Base-by-base conservation (phyloP, 2,329 filamentous ascomycete genomes). In the Ascomycota sp. region DNA sequence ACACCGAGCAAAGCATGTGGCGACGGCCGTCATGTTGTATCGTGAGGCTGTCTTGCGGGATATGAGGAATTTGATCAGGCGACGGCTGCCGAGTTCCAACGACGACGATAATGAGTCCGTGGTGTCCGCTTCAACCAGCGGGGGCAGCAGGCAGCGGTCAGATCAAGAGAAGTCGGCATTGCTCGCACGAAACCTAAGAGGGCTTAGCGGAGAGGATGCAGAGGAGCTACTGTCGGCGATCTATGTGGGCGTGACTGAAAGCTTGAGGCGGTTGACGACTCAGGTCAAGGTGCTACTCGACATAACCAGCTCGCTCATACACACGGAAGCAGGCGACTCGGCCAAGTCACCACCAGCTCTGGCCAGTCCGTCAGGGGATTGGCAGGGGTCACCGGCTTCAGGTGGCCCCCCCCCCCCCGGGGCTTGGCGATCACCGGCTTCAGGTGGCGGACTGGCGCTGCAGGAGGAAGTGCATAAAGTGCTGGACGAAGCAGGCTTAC, bases 201-300 rank as follows among this genome's bases (percentile, higher is more conserved):
- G 80, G 1, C 57, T 98, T 34, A 83, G 91, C 31, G 61, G 80
- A 2, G 72, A 76, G 33, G 83, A 92, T 51, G 81, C 83, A 0
- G 86, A 95, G 50, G 69, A 74, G 6, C 67, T 95, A 41, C 65
- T 95, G 10, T 61, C 72, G 20, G 79, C 71, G 33, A 77, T 92
- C 11, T 98, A 95, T 44, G 76, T 83, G 12, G 73, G 78, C 22
- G 75, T 94, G 7, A 77, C 86, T 4, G 89, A 98, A 55, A 80
- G 80, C 4, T 50, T 98, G 28, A 66, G 89, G 33, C 68, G 89
- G 43, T 57, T 94, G 7, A 82, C 81, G 12, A 85, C 82, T 1
- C 86, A 95, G 47, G 78, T 89, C 32, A 98, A 98, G 50, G 74
- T 95, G 8, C 55, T 98, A n/a, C 62, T 98, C 8, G 89, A 98